Conservation (phyloP, 2,329 filamentous ascomycete species). For the Pseudocercospora pini-densiflorae region DNA sequence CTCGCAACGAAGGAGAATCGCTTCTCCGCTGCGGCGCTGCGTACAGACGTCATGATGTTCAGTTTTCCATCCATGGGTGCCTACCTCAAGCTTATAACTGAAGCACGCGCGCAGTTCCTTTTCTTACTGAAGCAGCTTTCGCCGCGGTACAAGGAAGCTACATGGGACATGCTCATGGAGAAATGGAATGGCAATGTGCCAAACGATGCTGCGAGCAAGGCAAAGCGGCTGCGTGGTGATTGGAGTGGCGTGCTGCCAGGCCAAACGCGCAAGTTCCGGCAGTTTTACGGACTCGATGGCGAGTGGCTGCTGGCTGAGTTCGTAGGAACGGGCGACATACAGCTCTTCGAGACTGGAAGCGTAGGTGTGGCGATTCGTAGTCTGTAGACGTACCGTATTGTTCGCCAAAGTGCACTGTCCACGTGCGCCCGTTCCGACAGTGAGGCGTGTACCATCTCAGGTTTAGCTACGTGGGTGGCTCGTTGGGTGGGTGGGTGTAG, state of each 20-base stretch:
- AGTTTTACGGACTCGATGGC: constrained; percentile 71
- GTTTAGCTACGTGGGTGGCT: too few species aligned
- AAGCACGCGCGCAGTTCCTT: constrained; percentile 65
- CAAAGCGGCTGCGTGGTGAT: constrained; percentile 60
- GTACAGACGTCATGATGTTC: constrained; percentile 51
- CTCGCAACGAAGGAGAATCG: constrained; percentile 37
- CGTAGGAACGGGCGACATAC: constrained; percentile 70
- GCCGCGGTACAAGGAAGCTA: constrained; percentile 63
- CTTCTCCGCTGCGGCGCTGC: constrained; percentile 15
- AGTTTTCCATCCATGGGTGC: constrained; percentile 70
- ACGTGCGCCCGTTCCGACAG: too few species aligned
- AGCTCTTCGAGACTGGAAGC: constrained; percentile 75
- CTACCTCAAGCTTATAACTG: constrained; percentile 68
- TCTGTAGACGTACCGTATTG: not conserved
- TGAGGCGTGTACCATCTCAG: too few species aligned
- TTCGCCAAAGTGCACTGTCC: too few species aligned
- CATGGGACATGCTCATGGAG: constrained; percentile 65
- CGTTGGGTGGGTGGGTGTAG: too few species aligned
- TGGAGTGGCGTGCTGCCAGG: constrained; percentile 63
- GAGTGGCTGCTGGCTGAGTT: constrained; percentile 74
- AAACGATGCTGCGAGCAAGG: constrained; percentile 51
- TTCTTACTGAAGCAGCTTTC: constrained; percentile 61
- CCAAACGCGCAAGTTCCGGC: constrained; percentile 70
- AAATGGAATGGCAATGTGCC: constrained; percentile 72
- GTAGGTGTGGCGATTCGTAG: constrained; percentile 67